Conservation (phyloP, 768 basidiomycete species). For the Flagelloscypha sp. region DNA sequence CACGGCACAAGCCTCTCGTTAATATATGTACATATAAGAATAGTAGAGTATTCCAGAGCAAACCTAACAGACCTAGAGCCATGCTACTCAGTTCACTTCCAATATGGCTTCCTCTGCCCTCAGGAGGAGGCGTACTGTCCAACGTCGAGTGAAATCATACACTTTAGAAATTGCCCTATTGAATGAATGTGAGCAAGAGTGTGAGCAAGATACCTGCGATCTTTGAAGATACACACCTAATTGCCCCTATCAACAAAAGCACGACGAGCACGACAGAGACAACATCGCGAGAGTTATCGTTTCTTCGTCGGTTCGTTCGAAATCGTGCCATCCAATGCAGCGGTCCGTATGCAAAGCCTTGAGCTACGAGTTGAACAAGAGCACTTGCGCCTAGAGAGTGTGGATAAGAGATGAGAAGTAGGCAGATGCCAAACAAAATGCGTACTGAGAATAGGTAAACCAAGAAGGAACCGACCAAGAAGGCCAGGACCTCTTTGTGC, state of each 20-base stretch:
- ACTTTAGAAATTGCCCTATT: constrained; percentile 63
- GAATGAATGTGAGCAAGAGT: constrained; percentile 10
- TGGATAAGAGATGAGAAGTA: too few species aligned
- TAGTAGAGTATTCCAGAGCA: constrained; percentile 3
- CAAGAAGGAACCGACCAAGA: constrained; percentile 69
- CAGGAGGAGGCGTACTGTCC: constrained; percentile 52
- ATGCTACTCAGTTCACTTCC: constrained; percentile 52
- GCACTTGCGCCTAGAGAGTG: too few species aligned
- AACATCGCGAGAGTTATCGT: constrained; percentile 52
- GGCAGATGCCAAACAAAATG: constrained; percentile 67
- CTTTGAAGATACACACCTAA: constrained; percentile 36
- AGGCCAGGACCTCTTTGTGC: too few species aligned
- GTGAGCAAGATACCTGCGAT: background rate
- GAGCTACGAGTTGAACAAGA: too few species aligned
- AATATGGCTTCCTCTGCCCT: constrained; percentile 77
- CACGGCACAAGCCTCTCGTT: background rate
- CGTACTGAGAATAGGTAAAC: constrained; percentile 71
- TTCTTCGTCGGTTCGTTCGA: constrained; percentile 44
- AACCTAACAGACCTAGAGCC: too few species aligned
- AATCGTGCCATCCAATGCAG: constrained; percentile 65
- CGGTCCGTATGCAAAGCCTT: constrained; percentile 54
- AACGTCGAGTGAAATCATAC: constrained; percentile 52
- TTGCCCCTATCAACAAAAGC: constrained; percentile 53
- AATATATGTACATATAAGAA: constrained; percentile 5
- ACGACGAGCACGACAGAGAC: constrained; percentile 57